These are phyloP conservation scores for Diplocarpon rosae DNA, from an alignment of 2,329 filamentous ascomycete genomes.

Conservation along the genomic window DNA sequence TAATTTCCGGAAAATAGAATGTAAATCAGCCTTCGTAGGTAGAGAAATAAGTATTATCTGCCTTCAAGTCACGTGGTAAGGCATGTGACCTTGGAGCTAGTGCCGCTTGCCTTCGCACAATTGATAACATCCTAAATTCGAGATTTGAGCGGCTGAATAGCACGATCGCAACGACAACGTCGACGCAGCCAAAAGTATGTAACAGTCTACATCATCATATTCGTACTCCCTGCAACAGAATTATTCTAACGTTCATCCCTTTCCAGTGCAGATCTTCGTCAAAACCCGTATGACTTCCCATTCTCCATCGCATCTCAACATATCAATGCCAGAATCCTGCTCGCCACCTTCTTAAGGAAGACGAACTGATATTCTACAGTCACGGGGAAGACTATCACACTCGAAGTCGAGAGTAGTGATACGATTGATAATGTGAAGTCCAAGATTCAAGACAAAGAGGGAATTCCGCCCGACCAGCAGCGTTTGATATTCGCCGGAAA, in stretches of 20 bases:
- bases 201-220: no score
- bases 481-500: constrained; percentile 98
- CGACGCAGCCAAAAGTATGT: no score
- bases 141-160: no score
- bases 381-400: constrained; percentile 99
- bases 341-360: neutral
- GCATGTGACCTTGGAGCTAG: no score
- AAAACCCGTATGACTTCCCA: neutral
- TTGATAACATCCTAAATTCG: no score
- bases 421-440: constrained; percentile 99
- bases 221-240: no score
- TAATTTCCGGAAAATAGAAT: neutral
- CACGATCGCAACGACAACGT: neutral
- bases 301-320: neutral
- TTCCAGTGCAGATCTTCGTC: neutral
- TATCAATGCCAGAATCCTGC: neutral
- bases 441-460: constrained; percentile 99
- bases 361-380: neutral
- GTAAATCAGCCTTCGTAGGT: no score
- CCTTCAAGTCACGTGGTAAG: no score
- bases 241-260: no score
- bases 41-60: no score
- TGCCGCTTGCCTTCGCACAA: no score
- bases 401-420: constrained; percentile 97
- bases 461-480: constrained; percentile 96